A percentile compares a stretch with the other conserved stretches of the same genome.
Conservation (phyloP, 2,329 filamentous ascomycete species). For the Calonectria naviculata region DNA sequence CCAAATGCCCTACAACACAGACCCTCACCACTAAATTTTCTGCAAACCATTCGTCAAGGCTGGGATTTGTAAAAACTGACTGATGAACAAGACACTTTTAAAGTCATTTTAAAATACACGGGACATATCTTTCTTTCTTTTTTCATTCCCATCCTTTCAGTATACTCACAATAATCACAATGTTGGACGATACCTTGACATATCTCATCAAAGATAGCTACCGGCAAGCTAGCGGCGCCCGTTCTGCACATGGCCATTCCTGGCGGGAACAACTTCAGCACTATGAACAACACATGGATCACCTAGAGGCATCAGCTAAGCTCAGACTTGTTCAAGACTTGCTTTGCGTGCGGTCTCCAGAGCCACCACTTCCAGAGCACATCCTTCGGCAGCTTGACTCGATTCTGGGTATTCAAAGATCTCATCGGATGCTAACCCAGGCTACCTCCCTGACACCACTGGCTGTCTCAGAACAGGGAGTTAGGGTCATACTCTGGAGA, state of each 20-base stretch:
- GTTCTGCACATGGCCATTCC: background rate
- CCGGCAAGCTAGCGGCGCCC: background rate
- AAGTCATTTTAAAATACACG: background rate
- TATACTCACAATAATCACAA: background rate
- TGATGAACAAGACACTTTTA: background rate
- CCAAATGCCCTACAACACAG: background rate
- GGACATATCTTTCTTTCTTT: background rate
- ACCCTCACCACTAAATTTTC: background rate
- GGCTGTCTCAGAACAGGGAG: background rate
- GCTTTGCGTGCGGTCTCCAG: slow-evolving; percentile 27
- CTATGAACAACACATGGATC: slow-evolving; percentile 21
- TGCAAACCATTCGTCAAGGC: background rate
- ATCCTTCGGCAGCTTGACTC: slow-evolving; percentile 26
- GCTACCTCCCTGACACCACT: background rate
- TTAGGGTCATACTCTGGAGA: slow-evolving; percentile 25
- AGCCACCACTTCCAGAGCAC: slow-evolving; percentile 11
- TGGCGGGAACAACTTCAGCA: slow-evolving; percentile 14
- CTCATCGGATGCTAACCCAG: slow-evolving; percentile 19
- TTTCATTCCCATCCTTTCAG: background rate
- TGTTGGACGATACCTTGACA: slow-evolving; percentile 12
- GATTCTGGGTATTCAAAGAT: slow-evolving; percentile 3
- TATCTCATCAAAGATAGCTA: slow-evolving; percentile 25
- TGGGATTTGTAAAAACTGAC: background rate
- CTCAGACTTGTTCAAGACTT: slow-evolving; percentile 23
- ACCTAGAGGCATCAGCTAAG: slow-evolving; percentile 30